Percentiles rank a stretch among this genome's conserved stretches.
Conservation (phyloP, 2,329 filamentous ascomycete genomes). For the Scedosporium aurantiacum region DNA sequence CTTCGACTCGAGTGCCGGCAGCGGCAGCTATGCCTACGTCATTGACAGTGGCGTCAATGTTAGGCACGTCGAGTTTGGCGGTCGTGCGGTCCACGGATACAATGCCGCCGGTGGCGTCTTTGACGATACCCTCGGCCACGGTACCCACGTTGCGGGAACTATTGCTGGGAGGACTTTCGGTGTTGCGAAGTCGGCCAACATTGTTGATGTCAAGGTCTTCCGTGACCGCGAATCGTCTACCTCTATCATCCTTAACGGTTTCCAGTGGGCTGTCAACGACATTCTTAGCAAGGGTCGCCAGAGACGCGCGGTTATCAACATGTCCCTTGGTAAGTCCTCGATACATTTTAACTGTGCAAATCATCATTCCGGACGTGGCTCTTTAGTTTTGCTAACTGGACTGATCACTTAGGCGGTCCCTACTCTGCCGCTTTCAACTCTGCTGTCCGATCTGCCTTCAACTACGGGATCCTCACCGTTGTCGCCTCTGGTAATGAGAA, state of each 20-base stretch:
- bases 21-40: conserved; percentile 16
- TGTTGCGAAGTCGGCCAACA: conserved; percentile 29
- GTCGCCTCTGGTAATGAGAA: conserved; percentile 18
- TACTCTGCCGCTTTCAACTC: conserved; percentile 9
- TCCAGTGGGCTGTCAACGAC: conserved; percentile 24
- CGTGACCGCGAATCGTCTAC: conserved; percentile 16
- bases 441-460: conserved; percentile 14
- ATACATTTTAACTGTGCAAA: no score
- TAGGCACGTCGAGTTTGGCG: conserved; percentile 14
- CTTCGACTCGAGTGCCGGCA: conserved; percentile 13
- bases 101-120: conserved; percentile 16
- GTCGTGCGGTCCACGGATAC: conserved; percentile 13
- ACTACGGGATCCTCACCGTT: conserved; percentile 25
- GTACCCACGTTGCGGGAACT: conserved; percentile 28
- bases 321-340: conserved; percentile 24
- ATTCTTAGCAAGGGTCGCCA: conserved; percentile 17
- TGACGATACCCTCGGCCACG: conserved; percentile 27
- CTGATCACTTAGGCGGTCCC: conserved; percentile 6
- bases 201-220: conserved; percentile 37
- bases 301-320: conserved; percentile 27
- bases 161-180: conserved; percentile 24
- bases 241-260: conserved; percentile 20
- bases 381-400: no score
- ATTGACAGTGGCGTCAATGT: conserved; percentile 17
- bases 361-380: no score